Evolutionary conservation across 2,329 filamentous ascomycete genomes (phyloP), one percentile per base, ranked within the genome.

Genomic region (Pseudogymnoascus sp.): DNA sequence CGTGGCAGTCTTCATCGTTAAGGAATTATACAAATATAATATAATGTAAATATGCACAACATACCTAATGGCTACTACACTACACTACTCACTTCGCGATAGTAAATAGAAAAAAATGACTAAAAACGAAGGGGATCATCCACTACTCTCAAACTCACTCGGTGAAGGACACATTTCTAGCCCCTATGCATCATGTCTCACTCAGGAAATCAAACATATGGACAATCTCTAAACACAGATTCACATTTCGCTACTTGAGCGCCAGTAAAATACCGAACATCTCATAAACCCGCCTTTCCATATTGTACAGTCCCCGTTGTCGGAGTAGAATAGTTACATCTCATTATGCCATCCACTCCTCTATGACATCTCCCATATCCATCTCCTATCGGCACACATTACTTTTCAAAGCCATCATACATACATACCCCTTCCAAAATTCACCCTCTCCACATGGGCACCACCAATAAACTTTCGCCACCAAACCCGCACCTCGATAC

Each of bases 381-480:
- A 47, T 25, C 42, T 56, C 47, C 47, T 56, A 33, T 56, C 28
- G 47, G 47, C 47, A 56, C 35, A 60, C 59, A 60, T 25, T 60
- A 60, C 59, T 38, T 60, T 60, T 44, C 38, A 31, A 14, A 23
- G 16, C 59, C 23, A 60, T 44, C 38, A 44, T 60, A 60, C 59
- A 60, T 38, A 38, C 35, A 38, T 16, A 60, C 16, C 31, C 59
- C 31, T 42, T 21, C 59, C 35, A 60, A 38, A 44, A 60, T 16
- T 60, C 47, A 56, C 47, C 47, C n/a, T 31, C 47, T 56, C 47
- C 47, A 56, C 47, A 56, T 56, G 47, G 47, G 47, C n/a, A 56
- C 47, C 47, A 56, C 47, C 47, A 56, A 25, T n/a, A 56, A 33
- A 8, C 47, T 56, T n/a, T 5, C n/a, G n/a, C 47, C 47, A 33